Percentiles rank a stretch among this genome's conserved stretches.
Evolutionary conservation across 768 basidiomycete genomes (phyloP).

Genomic region (Suillus brevipes): DNA sequence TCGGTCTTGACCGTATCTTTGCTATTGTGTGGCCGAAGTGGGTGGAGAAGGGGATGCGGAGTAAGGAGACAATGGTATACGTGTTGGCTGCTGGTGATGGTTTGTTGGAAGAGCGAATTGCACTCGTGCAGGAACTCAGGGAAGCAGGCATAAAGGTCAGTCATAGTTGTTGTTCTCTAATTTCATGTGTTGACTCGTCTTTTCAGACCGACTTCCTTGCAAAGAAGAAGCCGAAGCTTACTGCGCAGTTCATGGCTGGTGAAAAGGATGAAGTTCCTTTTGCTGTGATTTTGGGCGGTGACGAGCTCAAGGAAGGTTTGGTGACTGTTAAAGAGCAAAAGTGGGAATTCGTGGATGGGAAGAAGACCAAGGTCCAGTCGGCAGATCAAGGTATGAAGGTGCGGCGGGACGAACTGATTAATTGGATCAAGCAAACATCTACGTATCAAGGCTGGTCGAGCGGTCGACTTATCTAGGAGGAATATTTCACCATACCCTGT

Average conservation of each 20-base stretch:
- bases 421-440: constrained; percentile 55
- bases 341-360: constrained; percentile 74
- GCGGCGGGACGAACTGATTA: constrained; percentile 56
- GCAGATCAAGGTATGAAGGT: constrained; percentile 68
- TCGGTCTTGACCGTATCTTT: constrained; percentile 93
- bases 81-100: constrained; percentile 92
- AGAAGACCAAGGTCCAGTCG: constrained; percentile 62
- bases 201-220: constrained; percentile 86
- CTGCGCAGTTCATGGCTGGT: constrained; percentile 83
- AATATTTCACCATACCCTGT: background rate
- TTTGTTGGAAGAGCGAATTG: constrained; percentile 80
- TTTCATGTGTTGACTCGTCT: constrained; percentile 7
- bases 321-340: constrained; percentile 92
- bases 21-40: constrained; percentile 88
- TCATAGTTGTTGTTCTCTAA: constrained; percentile 7
- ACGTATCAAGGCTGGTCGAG: constrained; percentile 34
- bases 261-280: constrained; percentile 93
- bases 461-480: constrained; percentile 27
- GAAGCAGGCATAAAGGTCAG: constrained; percentile 85
- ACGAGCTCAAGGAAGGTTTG: constrained; percentile 80
- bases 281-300: constrained; percentile 86
- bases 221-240: constrained; percentile 88
- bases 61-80: constrained; percentile 92
- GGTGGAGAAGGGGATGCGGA: constrained; percentile 74
- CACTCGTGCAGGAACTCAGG: constrained; percentile 76